These are phyloP conservation scores for Sclerospora graminicola DNA, from an alignment of 352 stramenopile species.

Conservation along the genomic window DNA sequence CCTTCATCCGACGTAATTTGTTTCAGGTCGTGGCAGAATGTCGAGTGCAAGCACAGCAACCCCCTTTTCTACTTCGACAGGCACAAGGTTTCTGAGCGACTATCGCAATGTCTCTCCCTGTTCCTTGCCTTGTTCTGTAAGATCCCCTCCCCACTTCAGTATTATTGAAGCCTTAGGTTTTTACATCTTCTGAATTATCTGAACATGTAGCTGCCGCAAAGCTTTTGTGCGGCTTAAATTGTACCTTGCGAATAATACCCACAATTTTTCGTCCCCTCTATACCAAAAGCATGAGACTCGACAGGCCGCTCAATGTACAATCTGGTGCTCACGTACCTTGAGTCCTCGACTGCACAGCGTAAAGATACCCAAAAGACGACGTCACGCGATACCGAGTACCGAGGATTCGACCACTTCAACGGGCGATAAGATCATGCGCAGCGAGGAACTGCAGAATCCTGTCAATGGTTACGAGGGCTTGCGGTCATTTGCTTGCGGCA, in stretches of 20 bases:
- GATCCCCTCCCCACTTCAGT: slow-evolving; percentile 98
- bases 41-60: slow-evolving; percentile 97
- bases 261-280: slow-evolving; percentile 95
- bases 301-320: too few species aligned
- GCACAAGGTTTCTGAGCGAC: slow-evolving; percentile 87
- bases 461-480: too few species aligned
- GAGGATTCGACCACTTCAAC: too few species aligned
- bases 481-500: too few species aligned
- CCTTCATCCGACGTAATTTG: slow-evolving; percentile 99
- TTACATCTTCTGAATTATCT: slow-evolving; percentile 5
- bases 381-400: too few species aligned
- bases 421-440: too few species aligned
- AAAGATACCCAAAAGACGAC: too few species aligned
- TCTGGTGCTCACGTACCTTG: too few species aligned
- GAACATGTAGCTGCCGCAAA: slow-evolving; percentile 31
- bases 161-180: slow-evolving; percentile 93
- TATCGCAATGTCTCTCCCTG: slow-evolving; percentile 94
- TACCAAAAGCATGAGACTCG: too few species aligned
- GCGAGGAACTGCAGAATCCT: too few species aligned
- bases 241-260: slow-evolving; percentile 96
- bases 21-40: slow-evolving; percentile 99
- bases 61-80: slow-evolving; percentile 87
- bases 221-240: slow-evolving; percentile 73
- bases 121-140: slow-evolving; percentile 95
- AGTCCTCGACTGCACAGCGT: too few species aligned